A percentile compares a stretch with the other conserved stretches of the same genome.
phyloP scores from a whole-genome alignment of 2,329 filamentous ascomycete genomes.

The Eurotiales sp. region DNA sequence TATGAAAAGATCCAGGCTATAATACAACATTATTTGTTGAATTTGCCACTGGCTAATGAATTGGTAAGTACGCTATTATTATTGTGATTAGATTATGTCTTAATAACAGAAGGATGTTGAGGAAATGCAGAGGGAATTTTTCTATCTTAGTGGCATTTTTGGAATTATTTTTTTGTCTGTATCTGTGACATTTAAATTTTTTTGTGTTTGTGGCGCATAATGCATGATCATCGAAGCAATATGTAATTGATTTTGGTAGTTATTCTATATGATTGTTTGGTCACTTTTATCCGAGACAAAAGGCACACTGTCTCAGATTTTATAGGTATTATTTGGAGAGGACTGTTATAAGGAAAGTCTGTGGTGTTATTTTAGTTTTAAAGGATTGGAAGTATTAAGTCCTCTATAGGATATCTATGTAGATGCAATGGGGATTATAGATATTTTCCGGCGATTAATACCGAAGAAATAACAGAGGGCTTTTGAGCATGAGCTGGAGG shows the following conservation, averaged over 20 bases:
- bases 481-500: constrained; percentile 2
- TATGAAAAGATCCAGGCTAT: constrained; percentile 8
- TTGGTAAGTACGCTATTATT: neutral
- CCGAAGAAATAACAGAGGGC: neutral
- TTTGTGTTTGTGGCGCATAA: constrained; percentile 4
- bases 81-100: neutral
- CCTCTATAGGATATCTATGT: constrained; percentile 1
- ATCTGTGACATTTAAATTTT: constrained; percentile 4
- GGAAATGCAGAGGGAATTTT: constrained; percentile 2
- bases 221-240: constrained; percentile 3
- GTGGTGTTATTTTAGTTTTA: constrained; percentile 4
- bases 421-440: constrained; percentile 1
- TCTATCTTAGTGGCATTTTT: constrained; percentile 1
- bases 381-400: constrained; percentile 2
- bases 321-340: neutral
- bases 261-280: constrained; percentile 4
- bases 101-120: constrained; percentile 4
- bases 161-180: constrained; percentile 3
- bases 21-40: constrained; percentile 1
- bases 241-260: neutral
- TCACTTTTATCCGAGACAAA: neutral
- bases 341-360: constrained; percentile 6
- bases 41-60: constrained; percentile 7
- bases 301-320: neutral
- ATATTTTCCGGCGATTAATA: neutral